Base-by-base conservation (phyloP, 768 basidiomycete species). In the Lactarius sanguifluus region DNA sequence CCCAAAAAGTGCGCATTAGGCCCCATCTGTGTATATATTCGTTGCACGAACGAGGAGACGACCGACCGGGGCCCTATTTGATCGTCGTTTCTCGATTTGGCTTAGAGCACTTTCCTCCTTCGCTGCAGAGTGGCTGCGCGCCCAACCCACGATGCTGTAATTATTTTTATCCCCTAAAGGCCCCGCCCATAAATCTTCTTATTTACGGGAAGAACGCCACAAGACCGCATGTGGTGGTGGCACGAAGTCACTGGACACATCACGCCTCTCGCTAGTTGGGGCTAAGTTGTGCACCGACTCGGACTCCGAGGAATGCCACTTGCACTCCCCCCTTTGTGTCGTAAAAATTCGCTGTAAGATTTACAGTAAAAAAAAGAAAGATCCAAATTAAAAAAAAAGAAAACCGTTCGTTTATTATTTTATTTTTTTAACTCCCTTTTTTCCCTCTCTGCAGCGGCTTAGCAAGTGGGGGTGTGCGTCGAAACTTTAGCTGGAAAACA, bases 21-120 rank as follows among this genome's bases (percentile, higher is more conserved):
- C 50, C 50, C 50, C 50, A 52, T 52, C 50, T 13, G 25, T 23
- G n/a, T n/a, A 41, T 41, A 41, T 18, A 41, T 41, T 47, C 20
- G n/a, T 47, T 12, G 20, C 9, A 47, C n/a, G n/a, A 47, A 20
- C 45, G 45, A 52, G 15, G 40, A 41, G 40, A 41, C 40, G 40
- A 41, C 40, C 16, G 40, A 41, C 40, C 50, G 47, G 47, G 40
- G 40, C 40, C 47, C 1, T 52, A 13, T 50, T 52, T 25, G 50
- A 52, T 52, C 50, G 9, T 52, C 50, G 23, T 41, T 16, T 23
- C 50, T 52, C 50, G 50, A 52, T 52, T 52, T 52, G 50, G 50
- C 13, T 15, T 52, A 52, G 50, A 52, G 50, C 25, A 25, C 50
- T 52, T 50, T 50, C n/a, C 45, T 12, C 45, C 45, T 20, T 23